phyloP scores from a whole-genome alignment of 345 rosid species.

The Limnanthes douglasii region DNA sequence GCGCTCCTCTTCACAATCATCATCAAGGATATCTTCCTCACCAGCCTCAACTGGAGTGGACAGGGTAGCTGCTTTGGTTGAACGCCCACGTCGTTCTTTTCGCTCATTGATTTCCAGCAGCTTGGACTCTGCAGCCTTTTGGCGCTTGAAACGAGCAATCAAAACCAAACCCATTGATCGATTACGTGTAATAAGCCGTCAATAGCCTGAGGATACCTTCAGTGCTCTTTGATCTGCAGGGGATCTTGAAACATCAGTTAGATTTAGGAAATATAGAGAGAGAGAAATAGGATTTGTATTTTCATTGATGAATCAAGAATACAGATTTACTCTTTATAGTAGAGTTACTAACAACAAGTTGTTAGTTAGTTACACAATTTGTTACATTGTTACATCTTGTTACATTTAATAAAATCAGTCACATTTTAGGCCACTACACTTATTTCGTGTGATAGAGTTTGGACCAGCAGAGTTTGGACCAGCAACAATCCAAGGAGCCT shows the following conservation, averaged over 20 bases:
- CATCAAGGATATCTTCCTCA: slow-evolving; percentile 75
- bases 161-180: not conserved
- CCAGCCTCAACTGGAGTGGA: slow-evolving; percentile 75
- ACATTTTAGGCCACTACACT: too few relatives aligned
- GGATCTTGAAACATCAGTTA: slow-evolving; percentile 31
- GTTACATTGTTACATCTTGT: too few relatives aligned
- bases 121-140: slow-evolving; percentile 73
- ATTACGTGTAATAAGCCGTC: slow-evolving; percentile 2
- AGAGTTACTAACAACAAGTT: too few relatives aligned
- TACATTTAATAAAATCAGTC: too few relatives aligned
- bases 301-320: too few relatives aligned
- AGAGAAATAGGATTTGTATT: too few relatives aligned
- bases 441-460: too few relatives aligned
- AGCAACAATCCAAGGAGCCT: too few relatives aligned
- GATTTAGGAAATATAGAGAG: too few relatives aligned
- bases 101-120: slow-evolving; percentile 73
- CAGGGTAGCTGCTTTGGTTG: slow-evolving; percentile 58
- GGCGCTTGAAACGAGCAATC: slow-evolving; percentile 83
- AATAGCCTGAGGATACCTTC: slow-evolving; percentile 30
- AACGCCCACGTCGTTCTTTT: slow-evolving; percentile 73
- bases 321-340: too few relatives aligned
- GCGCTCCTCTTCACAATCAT: slow-evolving; percentile 94
- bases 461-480: too few relatives aligned
- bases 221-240: slow-evolving; percentile 63
- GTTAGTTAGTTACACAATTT: too few relatives aligned